Evolutionary conservation across 2,329 filamentous ascomycete genomes (phyloP).

Genomic region (Dactylonectria estremocensis): DNA sequence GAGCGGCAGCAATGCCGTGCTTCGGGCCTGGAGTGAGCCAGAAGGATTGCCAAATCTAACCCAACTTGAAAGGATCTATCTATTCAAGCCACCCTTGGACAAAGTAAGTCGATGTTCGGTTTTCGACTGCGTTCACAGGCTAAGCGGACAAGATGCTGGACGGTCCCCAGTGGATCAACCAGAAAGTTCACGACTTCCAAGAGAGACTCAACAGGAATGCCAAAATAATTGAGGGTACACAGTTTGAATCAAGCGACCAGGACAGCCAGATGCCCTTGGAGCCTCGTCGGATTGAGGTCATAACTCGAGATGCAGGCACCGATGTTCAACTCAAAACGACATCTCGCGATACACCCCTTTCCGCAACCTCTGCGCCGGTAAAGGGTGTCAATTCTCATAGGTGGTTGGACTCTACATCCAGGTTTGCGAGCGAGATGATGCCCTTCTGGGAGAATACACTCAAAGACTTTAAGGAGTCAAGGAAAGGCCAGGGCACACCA

Average conservation of each 20-base stretch:
- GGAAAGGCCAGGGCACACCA: neutral
- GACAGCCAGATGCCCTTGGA: neutral
- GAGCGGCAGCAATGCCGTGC: conserved; percentile 27
- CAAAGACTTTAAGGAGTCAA: neutral
- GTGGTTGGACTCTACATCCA: conserved; percentile 23
- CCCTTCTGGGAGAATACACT: neutral
- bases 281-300: conserved; percentile 1
- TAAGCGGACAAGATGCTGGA: neutral
- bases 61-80: conserved; percentile 9
- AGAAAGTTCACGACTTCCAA: conserved; percentile 1
- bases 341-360: neutral
- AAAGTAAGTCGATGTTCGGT: conserved; percentile 8
- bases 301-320: neutral
- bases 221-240: neutral
- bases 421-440: neutral
- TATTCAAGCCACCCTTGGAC: neutral
- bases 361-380: neutral
- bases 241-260: neutral
- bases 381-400: conserved; percentile 10
- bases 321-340: neutral
- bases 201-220: neutral
- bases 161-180: neutral
- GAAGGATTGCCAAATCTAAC: conserved; percentile 19
- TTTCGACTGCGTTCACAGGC: neutral
- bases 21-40: conserved; percentile 30